phyloP scores from a whole-genome alignment of 768 basidiomycete species.

The Kwoniella dendrophila region DNA sequence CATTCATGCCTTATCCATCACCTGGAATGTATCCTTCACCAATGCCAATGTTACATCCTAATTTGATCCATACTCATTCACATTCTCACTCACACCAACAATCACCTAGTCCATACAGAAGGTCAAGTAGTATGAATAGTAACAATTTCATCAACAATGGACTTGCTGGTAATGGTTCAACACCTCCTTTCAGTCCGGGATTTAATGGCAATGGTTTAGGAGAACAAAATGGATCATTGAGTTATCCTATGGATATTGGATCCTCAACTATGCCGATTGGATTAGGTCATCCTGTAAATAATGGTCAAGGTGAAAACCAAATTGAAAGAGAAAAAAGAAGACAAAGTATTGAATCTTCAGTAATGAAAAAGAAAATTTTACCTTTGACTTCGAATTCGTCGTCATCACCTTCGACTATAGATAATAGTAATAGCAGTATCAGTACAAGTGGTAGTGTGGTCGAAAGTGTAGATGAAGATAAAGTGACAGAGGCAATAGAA shows the following conservation, averaged over 20 bases:
- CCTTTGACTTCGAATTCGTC: no score
- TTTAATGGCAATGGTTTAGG: conserved; percentile 5
- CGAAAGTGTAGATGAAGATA: no score
- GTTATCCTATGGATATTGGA: conserved; percentile 28
- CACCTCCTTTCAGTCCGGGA: neutral
- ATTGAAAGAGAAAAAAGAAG: conserved; percentile 17
- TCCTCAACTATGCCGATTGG: conserved; percentile 18
- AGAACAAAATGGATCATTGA: conserved; percentile 32
- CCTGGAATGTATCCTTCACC: conserved; percentile 44
- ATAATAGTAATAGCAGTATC: no score
- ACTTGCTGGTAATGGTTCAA: neutral
- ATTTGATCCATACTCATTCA: conserved; percentile 10
- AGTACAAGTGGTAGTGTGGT: neutral
- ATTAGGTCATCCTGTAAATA: conserved; percentile 4
- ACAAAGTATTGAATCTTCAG: conserved; percentile 13
- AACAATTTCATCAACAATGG: neutral
- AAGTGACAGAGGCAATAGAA: no score
- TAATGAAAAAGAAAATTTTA: conserved; percentile 20
- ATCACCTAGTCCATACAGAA: conserved; percentile 14
- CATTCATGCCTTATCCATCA: conserved; percentile 31
- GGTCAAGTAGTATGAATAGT: conserved; percentile 3
- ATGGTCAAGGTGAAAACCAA: neutral
- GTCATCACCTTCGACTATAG: no score
- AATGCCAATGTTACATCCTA: conserved; percentile 39
- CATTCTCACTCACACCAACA: conserved; percentile 18